Conservation (phyloP, 345 rosid genomes). For the Raphanus sativus region DNA sequence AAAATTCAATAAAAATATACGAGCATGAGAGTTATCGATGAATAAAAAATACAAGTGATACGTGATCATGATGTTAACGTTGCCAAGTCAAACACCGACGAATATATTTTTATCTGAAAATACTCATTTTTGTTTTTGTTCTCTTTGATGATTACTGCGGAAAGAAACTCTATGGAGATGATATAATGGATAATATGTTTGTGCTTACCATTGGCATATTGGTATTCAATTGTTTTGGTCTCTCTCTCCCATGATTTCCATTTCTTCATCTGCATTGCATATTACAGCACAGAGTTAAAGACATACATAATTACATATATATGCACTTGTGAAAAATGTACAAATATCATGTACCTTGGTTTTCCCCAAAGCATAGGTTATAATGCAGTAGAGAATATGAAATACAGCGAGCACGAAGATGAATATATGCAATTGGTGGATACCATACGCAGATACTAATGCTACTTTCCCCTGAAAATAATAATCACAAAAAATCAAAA, state of each 20-base stretch:
- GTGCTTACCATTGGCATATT: constrained; percentile 66
- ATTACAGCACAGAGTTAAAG: background rate
- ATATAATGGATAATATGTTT: background rate
- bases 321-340: background rate
- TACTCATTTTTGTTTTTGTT: background rate
- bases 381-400: constrained; percentile 65
- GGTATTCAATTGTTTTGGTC: constrained; percentile 78
- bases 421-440: background rate
- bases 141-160: background rate
- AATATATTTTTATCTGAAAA: background rate
- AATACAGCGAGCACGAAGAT: background rate
- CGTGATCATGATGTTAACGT: constrained; percentile 26
- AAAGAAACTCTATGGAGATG: background rate
- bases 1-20: background rate
- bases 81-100: constrained; percentile 13
- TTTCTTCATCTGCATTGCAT: constrained; percentile 76
- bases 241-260: constrained; percentile 90
- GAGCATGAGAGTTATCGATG: background rate
- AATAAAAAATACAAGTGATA: background rate
- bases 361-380: constrained; percentile 62
- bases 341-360: constrained; percentile 51
- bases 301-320: background rate
- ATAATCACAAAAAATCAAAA: background rate
- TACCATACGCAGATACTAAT: background rate
- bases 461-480: constrained; percentile 2